Percentiles rank a stretch among this genome's conserved stretches.
Evolutionary conservation across 495 filamentous ascomycete species (phyloP).

Genomic region (Penicillium argentinense): DNA sequence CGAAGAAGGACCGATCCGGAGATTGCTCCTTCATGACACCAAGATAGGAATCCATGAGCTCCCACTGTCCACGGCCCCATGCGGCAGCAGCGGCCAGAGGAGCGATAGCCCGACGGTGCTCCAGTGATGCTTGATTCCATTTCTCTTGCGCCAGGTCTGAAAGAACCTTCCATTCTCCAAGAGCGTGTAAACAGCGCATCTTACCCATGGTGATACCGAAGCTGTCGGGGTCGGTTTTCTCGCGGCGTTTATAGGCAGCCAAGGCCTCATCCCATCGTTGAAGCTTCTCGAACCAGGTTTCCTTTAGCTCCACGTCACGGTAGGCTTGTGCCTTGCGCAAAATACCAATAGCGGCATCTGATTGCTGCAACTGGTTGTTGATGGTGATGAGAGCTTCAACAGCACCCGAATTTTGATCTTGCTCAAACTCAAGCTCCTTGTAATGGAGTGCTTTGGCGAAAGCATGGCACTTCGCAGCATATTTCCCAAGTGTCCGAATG

Average conservation of each 20-base stretch:
- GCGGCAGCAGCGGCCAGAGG: slow-evolving; percentile 92
- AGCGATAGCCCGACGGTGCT: slow-evolving; percentile 84
- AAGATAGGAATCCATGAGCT: slow-evolving; percentile 95
- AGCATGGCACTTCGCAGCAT: slow-evolving; percentile 92
- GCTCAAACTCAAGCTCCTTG: slow-evolving; percentile 96
- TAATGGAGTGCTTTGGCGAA: slow-evolving; percentile 98
- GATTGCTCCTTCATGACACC: slow-evolving; percentile 90
- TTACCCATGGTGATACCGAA: slow-evolving; percentile 98
- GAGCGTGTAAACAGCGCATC: slow-evolving; percentile 96
- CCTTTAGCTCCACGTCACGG: slow-evolving; percentile 88
- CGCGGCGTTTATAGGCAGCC: slow-evolving; percentile 80
- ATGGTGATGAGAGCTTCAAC: slow-evolving; percentile 97
- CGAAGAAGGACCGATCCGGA: slow-evolving; percentile 95
- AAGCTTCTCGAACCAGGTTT: slow-evolving; percentile 98
- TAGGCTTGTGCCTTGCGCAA: slow-evolving; percentile 92
- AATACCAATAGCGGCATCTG: slow-evolving; percentile 95
- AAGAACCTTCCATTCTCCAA: slow-evolving; percentile 95
- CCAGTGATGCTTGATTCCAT: slow-evolving; percentile 81
- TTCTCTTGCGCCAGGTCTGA: slow-evolving; percentile 86
- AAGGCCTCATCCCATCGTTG: slow-evolving; percentile 99
- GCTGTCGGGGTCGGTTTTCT: slow-evolving; percentile 66
- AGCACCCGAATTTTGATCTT: slow-evolving; percentile 92
- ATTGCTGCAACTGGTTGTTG: slow-evolving; percentile 97
- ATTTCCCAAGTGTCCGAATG: slow-evolving; percentile 86
- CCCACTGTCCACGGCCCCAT: slow-evolving; percentile 97